Conservation (phyloP, 441 rosid genomes). For the Kokia cookei region DNA sequence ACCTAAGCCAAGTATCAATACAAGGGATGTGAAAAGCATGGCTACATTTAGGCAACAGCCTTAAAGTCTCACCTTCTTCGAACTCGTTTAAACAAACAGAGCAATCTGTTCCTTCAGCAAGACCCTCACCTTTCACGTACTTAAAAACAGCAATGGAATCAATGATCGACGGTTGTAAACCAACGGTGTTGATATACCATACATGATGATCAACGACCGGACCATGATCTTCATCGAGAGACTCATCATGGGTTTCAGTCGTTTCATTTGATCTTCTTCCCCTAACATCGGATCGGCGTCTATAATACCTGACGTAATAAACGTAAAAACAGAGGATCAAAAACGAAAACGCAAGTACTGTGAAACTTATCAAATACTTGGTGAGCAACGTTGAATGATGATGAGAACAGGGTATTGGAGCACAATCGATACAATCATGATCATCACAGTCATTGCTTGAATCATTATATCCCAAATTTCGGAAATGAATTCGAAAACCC, state of each 20-base stretch:
- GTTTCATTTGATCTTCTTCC: not conserved
- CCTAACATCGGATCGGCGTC: not conserved
- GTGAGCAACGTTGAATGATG: not conserved
- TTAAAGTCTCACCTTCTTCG: conserved; percentile 51
- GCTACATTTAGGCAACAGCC: conserved; percentile 52
- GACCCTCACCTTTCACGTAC: not conserved
- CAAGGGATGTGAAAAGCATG: conserved; percentile 65
- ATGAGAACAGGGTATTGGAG: not conserved
- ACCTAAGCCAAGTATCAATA: conserved; percentile 67
- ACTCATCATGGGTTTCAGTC: conserved; percentile 20
- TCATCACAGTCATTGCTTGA: not conserved
- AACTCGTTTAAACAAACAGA: conserved; percentile 61
- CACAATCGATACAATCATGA: not conserved
- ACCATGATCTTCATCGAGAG: conserved; percentile 41
- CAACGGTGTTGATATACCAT: conserved; percentile 53
- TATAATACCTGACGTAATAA: not conserved
- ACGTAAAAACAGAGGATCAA: not conserved
- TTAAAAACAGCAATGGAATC: conserved; percentile 41
- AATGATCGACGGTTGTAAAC: conserved; percentile 54
- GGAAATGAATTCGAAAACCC: not conserved
- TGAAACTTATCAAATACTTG: not conserved
- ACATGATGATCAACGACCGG: conserved; percentile 55
- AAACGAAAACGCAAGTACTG: not conserved
- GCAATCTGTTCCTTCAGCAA: conserved; percentile 56
- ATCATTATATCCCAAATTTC: not conserved